Evolutionary conservation across 768 basidiomycete species (phyloP).

Genomic region (Russula ochroleuca): DNA sequence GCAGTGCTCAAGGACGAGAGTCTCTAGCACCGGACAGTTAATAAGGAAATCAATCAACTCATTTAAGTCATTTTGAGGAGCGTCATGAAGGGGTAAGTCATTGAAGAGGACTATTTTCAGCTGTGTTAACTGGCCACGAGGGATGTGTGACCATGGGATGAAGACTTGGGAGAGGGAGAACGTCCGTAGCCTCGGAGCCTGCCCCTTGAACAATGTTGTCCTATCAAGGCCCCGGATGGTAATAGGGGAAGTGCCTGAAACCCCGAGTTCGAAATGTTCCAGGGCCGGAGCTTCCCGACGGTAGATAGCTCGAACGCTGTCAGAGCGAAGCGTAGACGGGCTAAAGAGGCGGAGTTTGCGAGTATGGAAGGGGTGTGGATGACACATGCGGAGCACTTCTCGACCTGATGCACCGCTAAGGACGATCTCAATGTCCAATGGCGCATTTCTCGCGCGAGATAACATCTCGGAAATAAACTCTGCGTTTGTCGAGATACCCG

Average conservation of each 20-base stretch:
- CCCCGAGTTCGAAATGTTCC: constrained; percentile 13
- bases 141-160: constrained; percentile 13
- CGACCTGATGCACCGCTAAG: neutral
- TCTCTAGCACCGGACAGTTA: constrained; percentile 3
- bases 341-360: constrained; percentile 7
- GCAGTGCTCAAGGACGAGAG: constrained; percentile 2
- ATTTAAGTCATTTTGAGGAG: neutral
- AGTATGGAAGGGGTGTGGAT: neutral
- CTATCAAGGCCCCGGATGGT: neutral
- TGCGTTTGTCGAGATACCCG: neutral
- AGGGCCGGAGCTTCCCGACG: neutral
- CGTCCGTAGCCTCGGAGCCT: constrained; percentile 9
- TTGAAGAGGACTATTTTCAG: neutral
- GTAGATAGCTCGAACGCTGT: neutral
- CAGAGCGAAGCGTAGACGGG: neutral
- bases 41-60: constrained; percentile 3
- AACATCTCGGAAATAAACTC: constrained; percentile 8
- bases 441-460: constrained; percentile 4
- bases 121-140: constrained; percentile 12
- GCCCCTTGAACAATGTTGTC: neutral
- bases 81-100: neutral
- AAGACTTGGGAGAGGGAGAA: neutral
- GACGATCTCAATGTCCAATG: neutral
- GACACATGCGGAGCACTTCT: neutral
- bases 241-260: neutral